Base-by-base conservation (phyloP, 2,329 filamentous ascomycete genomes). In the Ophiostoma ulmi region DNA sequence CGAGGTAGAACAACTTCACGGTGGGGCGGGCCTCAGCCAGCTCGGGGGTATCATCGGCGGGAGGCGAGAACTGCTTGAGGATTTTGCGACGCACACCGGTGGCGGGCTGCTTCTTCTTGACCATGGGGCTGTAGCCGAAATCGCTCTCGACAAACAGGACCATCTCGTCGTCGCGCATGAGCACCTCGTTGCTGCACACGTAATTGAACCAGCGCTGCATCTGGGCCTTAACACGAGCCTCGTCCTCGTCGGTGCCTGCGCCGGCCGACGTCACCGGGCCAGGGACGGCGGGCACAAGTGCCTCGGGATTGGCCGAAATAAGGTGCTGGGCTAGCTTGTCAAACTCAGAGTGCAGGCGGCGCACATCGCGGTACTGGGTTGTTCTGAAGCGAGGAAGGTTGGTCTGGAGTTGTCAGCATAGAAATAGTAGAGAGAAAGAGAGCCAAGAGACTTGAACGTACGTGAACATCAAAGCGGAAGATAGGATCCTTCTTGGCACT, bases 121-220 rank as follows among this genome's bases (percentile, higher is more conserved):
- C 90, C 77, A 98, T 91, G 1, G 95, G 95, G 77, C 93, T 97
- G 80, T 99, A 99, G 58, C 95, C 95, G 79, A 97, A 98, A 79
- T 99, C 95, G 78, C 93, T 97, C 81, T 99, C 95, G n/a, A 99
- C 93, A 76, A 99, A 99, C 72, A 98, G 89, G 5, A 97, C 88
- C 88, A 98, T 94, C 81, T 99, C 95, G 73, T 98, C 94, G 78
- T 99, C 95, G 73, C 91, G 88, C 84, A 97, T 97, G 8, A 99
- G 86, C 0, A 96, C 89, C 48, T 98, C 94, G 75, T 95, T 98
- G 76, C 87, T 88, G 81, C 95, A 97, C 26, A 99, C 91, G 72
- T 92, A 91, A 79, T 97, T 97, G 76, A 99, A 85, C 95, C 95
- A 99, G 78, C 93, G 86, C 81, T 99, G 95, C 83, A 99, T 87